These are phyloP conservation scores for Moniliophthora roreri DNA, from an alignment of 1,284 basidiomycete genomes.

Conservation along the genomic window DNA sequence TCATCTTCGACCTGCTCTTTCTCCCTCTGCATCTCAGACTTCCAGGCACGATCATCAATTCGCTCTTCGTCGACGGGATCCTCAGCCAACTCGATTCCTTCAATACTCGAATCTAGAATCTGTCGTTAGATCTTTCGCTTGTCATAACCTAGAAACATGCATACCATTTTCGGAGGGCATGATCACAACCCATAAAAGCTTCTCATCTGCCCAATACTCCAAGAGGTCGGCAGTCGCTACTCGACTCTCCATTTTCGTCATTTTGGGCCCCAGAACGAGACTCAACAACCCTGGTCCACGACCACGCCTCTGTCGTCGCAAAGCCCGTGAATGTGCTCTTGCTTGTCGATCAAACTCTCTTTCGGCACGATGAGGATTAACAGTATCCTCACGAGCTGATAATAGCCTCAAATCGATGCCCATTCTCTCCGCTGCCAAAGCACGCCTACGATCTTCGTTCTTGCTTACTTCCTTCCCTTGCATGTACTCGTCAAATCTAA, in stretches of 20 bases:
- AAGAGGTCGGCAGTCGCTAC: slow-evolving; percentile 21
- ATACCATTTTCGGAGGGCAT: slow-evolving; percentile 17
- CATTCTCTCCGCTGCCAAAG: slow-evolving; percentile 8
- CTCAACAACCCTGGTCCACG: not conserved
- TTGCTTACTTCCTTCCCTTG: slow-evolving; percentile 15
- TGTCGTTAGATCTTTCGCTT: not conserved
- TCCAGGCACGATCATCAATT: slow-evolving; percentile 6
- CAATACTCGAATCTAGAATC: slow-evolving; percentile 15
- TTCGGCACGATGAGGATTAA: not conserved
- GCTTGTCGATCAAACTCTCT: slow-evolving; percentile 3
- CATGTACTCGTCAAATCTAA: slow-evolving; percentile 18
- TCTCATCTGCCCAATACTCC: slow-evolving; percentile 20
- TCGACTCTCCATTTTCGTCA: slow-evolving; percentile 11
- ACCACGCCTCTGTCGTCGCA: not conserved
- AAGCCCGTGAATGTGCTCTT: not conserved
- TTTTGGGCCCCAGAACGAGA: not conserved
- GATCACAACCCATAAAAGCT: slow-evolving; percentile 23
- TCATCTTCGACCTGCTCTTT: slow-evolving; percentile 7
- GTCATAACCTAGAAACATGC: not conserved
- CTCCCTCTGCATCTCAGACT: slow-evolving; percentile 5
- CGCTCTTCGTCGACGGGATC: slow-evolving; percentile 12
- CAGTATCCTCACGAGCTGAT: not conserved
- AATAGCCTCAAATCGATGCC: not conserved
- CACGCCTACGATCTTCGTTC: slow-evolving; percentile 15
- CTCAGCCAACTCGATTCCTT: slow-evolving; percentile 20